Evolutionary conservation across 345 rosid species (phyloP), one percentile per base, ranked within the genome.

Genomic region (Camelina hispida): DNA sequence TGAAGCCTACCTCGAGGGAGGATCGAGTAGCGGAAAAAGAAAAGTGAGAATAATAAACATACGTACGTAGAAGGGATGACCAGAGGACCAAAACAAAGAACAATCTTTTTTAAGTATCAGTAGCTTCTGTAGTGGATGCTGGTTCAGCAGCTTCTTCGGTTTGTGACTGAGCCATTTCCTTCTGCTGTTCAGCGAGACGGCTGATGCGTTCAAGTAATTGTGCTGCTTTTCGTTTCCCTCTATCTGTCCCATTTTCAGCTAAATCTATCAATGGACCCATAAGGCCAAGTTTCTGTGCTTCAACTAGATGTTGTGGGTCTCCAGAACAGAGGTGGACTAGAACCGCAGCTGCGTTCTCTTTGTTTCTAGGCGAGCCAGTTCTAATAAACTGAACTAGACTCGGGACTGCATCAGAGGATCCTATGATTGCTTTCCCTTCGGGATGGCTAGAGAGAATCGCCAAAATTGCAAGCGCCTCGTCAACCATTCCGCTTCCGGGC

Each of bases 171-270:
- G 82, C 71, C 65, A 83, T 87, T 66, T 80, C 89, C 78, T 89
- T 83, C 80, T 87, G 90, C 79, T 87, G 93, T 75, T 92, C 99
- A 32, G 83, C 37, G 53, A 81, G 84, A 78, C 91, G 83, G 83
- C 76, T 88, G 73, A 95, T 85, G 8, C 96, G 93, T 46, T 92
- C 97, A 2, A 95, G 85, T 78, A 92, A 83, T 77, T 87, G 97
- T 3, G 86, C 89, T 81, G 99, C 99, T 81, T 95, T 95, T 55
- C 99, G 79, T 78, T 92, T 95, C 48, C 96, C 99, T 68, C 99
- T 83, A 61, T 92, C 96, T 0, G 99, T 95, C 46, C 99, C 99
- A 57, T 85, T 92, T 47, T 84, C 91, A 13, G 94, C 88, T 82
- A 95, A 78, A 79, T 92, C 97, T 75, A 83, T 52, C 66, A 92